These are phyloP conservation scores for Corymbia calophylla DNA, from an alignment of 441 rosid genomes.

Conservation along the genomic window DNA sequence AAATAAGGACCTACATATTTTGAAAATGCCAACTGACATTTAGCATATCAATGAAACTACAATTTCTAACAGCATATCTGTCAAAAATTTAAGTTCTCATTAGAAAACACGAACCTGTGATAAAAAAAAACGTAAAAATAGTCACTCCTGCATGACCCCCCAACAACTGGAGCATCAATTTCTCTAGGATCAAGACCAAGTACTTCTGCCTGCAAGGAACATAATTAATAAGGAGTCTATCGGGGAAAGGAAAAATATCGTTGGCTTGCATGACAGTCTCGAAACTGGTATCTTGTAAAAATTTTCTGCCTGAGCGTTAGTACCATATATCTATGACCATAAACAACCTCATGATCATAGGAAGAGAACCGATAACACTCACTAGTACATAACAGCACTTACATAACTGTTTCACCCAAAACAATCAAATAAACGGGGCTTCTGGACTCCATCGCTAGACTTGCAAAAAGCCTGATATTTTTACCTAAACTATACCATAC, in stretches of 20 bases:
- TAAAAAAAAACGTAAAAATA: conserved; percentile 69
- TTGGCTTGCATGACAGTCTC: not conserved
- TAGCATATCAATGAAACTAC: not conserved
- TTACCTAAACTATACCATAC: no score
- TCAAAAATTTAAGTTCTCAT: not conserved
- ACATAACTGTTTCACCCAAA: not conserved
- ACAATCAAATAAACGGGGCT: not conserved
- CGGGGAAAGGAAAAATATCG: not conserved
- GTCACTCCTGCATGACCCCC: conserved; percentile 86
- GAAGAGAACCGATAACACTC: not conserved
- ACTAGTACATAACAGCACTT: not conserved
- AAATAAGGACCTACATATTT: conserved; percentile 54
- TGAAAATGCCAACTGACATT: not conserved
- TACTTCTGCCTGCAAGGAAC: conserved; percentile 51
- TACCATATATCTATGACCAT: not conserved
- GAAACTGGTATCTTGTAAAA: not conserved
- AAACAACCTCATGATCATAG: not conserved
- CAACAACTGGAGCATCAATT: conserved; percentile 79
- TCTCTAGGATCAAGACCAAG: conserved; percentile 78
- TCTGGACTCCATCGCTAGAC: not conserved
- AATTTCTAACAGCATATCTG: not conserved
- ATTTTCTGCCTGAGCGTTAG: not conserved
- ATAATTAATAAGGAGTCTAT: not conserved
- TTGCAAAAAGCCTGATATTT: not conserved
- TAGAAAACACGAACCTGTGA: conserved; percentile 55